Conservation (phyloP, 2,329 filamentous ascomycete genomes). For the Neophaeococcomyces mojaviensis region DNA sequence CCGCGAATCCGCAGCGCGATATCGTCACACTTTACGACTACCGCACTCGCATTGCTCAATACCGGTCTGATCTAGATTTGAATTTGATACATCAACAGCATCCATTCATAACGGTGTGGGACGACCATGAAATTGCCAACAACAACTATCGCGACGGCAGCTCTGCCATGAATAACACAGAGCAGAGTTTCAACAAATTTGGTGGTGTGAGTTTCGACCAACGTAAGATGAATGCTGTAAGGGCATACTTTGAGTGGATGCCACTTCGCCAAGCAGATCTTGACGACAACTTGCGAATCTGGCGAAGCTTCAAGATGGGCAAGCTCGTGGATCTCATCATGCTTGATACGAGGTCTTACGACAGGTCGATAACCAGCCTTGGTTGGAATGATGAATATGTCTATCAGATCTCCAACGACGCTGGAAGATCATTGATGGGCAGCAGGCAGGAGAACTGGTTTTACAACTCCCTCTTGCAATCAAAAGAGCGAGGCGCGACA, state of each 20-base stretch:
- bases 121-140: conserved; percentile 47
- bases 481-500: conserved; percentile 53
- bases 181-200: conserved; percentile 53
- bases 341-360: conserved; percentile 61
- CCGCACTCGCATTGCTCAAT: conserved; percentile 49
- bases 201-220: conserved; percentile 56
- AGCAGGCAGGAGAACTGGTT: conserved; percentile 66
- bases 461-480: conserved; percentile 51
- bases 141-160: conserved; percentile 58
- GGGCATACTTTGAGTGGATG: conserved; percentile 63
- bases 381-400: conserved; percentile 56
- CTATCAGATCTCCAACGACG: conserved; percentile 55
- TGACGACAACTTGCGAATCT: conserved; percentile 61
- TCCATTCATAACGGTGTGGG: conserved; percentile 56
- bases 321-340: conserved; percentile 59
- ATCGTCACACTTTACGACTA: conserved; percentile 43
- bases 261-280: conserved; percentile 56
- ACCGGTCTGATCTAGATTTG: conserved; percentile 54
- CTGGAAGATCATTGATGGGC: conserved; percentile 62
- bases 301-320: conserved; percentile 59
- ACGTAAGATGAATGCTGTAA: conserved; percentile 63
- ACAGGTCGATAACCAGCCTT: conserved; percentile 53
- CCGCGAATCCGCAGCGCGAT: conserved; percentile 38
- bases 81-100: conserved; percentile 47
- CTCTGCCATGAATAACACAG: conserved; percentile 55